Evolutionary conservation across 805 yeast species (phyloP).

Genomic region (Candida sakaeoensis): DNA sequence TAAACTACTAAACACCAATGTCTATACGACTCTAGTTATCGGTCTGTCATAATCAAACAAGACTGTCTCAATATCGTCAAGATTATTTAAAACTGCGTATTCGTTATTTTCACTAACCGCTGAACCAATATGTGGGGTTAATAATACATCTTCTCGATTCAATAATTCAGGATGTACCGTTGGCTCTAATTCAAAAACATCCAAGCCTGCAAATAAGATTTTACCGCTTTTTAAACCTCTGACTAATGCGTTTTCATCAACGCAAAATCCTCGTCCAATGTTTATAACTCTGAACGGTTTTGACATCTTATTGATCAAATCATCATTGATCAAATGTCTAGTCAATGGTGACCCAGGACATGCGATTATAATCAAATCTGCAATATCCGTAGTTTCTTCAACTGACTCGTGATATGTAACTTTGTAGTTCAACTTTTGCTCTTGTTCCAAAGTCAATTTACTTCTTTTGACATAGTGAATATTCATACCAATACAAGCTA

Average conservation of each 20-base stretch:
- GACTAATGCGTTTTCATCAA: conserved; percentile 62
- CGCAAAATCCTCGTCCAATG: conserved; percentile 69
- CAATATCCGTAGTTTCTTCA: conserved; percentile 31
- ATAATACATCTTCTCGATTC: conserved; percentile 57
- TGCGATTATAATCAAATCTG: conserved; percentile 62
- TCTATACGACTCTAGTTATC: conserved; percentile 12
- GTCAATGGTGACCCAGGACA: conserved; percentile 65
- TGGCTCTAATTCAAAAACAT: conserved; percentile 69
- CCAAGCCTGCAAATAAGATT: conserved; percentile 65
- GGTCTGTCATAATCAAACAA: conserved; percentile 12
- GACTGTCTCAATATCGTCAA: conserved; percentile 51
- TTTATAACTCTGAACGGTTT: conserved; percentile 63
- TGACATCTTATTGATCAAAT: conserved; percentile 44
- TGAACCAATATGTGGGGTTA: conserved; percentile 73
- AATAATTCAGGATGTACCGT: conserved; percentile 46
- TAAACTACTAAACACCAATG: conserved; percentile 3
- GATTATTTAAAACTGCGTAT: conserved; percentile 47
- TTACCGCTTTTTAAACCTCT: conserved; percentile 58
- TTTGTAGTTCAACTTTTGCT: conserved; percentile 38
- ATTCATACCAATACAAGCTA: conserved; percentile 58
- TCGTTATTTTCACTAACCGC: conserved; percentile 55
- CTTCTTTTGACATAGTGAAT: conserved; percentile 61
- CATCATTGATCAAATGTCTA: conserved; percentile 46
- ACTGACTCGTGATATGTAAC: conserved; percentile 40
- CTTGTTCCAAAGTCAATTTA: conserved; percentile 31